Conservation (phyloP, 176 grass and related monocot species). For the Carex kokanica region DNA sequence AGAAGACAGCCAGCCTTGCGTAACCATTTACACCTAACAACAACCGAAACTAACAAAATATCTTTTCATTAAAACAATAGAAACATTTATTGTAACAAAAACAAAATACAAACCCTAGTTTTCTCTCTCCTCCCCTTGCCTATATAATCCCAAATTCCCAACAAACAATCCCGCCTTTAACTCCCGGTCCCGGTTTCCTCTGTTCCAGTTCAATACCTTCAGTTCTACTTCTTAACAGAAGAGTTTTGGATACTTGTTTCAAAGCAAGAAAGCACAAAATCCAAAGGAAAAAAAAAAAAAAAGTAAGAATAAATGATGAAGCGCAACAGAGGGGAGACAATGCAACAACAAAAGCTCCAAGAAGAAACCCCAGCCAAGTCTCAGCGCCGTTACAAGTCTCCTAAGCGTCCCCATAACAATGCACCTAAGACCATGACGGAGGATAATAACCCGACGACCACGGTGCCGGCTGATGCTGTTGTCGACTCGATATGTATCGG, state of each 20-base stretch:
- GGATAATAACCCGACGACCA: conserved; percentile 14
- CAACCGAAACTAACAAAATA: conserved; percentile 1
- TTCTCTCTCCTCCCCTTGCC: conserved; percentile 12
- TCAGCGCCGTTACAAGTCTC: conserved; percentile 20
- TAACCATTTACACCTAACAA: conserved; percentile 1
- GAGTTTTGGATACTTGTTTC: neutral
- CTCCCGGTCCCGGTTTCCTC: neutral
- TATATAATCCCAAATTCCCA: conserved; percentile 28
- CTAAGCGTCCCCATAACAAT: neutral
- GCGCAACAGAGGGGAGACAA: conserved; percentile 24
- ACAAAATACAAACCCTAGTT: conserved; percentile 13
- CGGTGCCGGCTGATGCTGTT: neutral
- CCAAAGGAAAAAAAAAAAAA: neutral
- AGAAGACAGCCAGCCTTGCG: neutral
- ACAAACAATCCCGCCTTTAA: conserved; percentile 10
- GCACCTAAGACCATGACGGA: neutral
- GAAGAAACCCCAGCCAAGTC: conserved; percentile 22
- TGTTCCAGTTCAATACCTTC: neutral
- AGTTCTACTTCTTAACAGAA: neutral
- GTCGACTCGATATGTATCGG: neutral
- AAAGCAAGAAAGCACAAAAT: neutral
- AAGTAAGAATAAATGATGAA: conserved; percentile 10
- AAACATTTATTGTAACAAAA: neutral
- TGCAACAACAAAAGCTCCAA: conserved; percentile 22
- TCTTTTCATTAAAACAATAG: neutral